These are phyloP conservation scores for Chondrostereum purpureum DNA, from an alignment of 1,284 basidiomycete species.

Conservation along the genomic window DNA sequence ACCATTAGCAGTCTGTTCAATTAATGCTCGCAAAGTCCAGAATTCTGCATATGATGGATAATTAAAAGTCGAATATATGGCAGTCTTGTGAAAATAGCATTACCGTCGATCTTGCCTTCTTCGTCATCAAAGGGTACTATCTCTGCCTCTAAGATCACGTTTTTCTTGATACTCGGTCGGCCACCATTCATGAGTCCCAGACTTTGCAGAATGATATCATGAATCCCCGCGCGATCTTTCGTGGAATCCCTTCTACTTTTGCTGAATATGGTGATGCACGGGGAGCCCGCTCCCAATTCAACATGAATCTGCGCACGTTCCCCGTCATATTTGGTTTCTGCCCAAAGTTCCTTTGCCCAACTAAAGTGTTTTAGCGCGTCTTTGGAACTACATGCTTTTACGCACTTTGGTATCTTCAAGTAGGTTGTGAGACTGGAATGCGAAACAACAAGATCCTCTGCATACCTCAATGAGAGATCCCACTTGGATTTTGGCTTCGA, in stretches of 20 bases:
- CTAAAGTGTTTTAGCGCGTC: constrained; percentile 50
- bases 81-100: constrained; percentile 11
- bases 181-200: constrained; percentile 37
- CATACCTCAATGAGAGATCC: constrained; percentile 52
- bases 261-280: constrained; percentile 71
- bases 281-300: constrained; percentile 31
- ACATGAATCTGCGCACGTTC: constrained; percentile 87
- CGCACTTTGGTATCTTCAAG: constrained; percentile 71
- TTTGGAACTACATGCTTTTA: constrained; percentile 56
- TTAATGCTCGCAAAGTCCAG: constrained; percentile 57
- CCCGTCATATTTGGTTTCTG: constrained; percentile 88
- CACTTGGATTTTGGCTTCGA: constrained; percentile 24
- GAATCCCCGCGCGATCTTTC: constrained; percentile 59
- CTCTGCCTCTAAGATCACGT: constrained; percentile 79
- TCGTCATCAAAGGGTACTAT: constrained; percentile 75
- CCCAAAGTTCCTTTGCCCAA: constrained; percentile 51
- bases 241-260: constrained; percentile 82
- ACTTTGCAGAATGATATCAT: constrained; percentile 57
- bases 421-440: neutral
- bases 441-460: neutral
- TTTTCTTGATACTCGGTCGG: constrained; percentile 27
- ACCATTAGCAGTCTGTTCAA: constrained; percentile 53
- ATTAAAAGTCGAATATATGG: constrained; percentile 2
- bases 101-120: constrained; percentile 48
- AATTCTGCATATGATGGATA: constrained; percentile 62